Evolutionary conservation across 225 moss, liverwort and hornwort species (phyloP).

Genomic region (Bryum argenteum): DNA sequence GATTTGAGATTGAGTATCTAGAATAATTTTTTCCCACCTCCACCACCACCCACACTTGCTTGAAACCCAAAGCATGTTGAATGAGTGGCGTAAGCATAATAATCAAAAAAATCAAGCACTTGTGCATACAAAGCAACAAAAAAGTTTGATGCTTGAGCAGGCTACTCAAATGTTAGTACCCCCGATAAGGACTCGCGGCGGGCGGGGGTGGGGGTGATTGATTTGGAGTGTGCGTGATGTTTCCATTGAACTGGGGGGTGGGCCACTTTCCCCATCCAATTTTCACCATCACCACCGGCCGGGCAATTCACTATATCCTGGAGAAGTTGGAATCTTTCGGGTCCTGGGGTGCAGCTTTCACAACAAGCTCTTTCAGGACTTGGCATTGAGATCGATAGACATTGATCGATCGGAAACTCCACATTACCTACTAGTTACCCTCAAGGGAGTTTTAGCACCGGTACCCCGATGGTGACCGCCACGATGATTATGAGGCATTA

Average conservation of each 20-base stretch:
- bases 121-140: too few species aligned
- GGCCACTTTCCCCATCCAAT: not conserved
- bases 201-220: not conserved
- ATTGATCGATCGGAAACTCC: not conserved
- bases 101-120: too few species aligned
- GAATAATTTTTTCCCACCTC: too few species aligned
- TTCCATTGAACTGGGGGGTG: not conserved
- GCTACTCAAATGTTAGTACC: not conserved
- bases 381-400: not conserved
- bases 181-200: not conserved
- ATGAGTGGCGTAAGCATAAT: too few species aligned
- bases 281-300: not conserved
- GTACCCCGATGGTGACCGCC: not conserved
- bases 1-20: too few species aligned
- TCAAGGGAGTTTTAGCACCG: not conserved
- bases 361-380: not conserved
- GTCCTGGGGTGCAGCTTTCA: not conserved
- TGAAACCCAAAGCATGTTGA: too few species aligned
- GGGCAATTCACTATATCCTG: not conserved
- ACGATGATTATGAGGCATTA: not conserved
- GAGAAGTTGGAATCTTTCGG: not conserved
- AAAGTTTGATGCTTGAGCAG: not conserved
- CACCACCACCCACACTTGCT: too few species aligned
- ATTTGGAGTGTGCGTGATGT: not conserved
- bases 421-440: not conserved